Evolutionary conservation across 2,329 filamentous ascomycete species (phyloP).

Genomic region (Apiospora koreana): DNA sequence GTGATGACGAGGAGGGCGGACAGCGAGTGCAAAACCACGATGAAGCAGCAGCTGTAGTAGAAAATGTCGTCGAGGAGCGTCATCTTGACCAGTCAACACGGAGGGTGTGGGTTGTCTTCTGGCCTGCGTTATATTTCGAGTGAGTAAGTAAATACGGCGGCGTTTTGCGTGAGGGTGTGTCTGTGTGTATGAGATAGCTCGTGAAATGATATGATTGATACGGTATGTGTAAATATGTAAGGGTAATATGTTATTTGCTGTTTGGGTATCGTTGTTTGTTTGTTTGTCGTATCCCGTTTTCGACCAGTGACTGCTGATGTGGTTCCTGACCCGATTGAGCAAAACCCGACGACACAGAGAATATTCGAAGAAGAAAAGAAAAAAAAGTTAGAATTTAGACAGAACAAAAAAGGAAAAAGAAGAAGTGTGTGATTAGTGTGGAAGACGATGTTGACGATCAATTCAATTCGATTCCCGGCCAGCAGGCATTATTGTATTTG

Average conservation of each 20-base stretch:
- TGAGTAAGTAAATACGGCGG: not conserved
- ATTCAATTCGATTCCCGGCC: not conserved
- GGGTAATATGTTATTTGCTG: not conserved
- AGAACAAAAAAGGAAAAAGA: not conserved
- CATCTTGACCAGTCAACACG: conserved; percentile 15
- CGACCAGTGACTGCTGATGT: not conserved
- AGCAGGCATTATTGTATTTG: not conserved
- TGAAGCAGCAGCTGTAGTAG: conserved; percentile 23
- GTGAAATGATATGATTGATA: not conserved
- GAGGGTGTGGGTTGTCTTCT: too few relatives aligned
- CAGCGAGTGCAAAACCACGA: conserved; percentile 22
- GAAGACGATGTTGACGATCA: not conserved
- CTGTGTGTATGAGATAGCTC: not conserved
- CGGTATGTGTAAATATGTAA: not conserved
- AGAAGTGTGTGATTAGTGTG: not conserved
- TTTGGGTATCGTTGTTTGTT: not conserved
- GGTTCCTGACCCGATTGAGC: conserved; percentile 6
- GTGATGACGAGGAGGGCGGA: conserved; percentile 21
- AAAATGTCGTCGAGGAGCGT: conserved; percentile 20
- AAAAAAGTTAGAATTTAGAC: not conserved
- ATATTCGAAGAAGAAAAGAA: not conserved
- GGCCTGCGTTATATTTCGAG: not conserved
- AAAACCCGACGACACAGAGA: not conserved
- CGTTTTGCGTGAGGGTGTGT: not conserved
- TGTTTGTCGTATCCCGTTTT: not conserved